Percentiles rank a stretch among this genome's conserved stretches.
Evolutionary conservation across 352 stramenopile species (phyloP).

Genomic region (Globisporangium emineosum): DNA sequence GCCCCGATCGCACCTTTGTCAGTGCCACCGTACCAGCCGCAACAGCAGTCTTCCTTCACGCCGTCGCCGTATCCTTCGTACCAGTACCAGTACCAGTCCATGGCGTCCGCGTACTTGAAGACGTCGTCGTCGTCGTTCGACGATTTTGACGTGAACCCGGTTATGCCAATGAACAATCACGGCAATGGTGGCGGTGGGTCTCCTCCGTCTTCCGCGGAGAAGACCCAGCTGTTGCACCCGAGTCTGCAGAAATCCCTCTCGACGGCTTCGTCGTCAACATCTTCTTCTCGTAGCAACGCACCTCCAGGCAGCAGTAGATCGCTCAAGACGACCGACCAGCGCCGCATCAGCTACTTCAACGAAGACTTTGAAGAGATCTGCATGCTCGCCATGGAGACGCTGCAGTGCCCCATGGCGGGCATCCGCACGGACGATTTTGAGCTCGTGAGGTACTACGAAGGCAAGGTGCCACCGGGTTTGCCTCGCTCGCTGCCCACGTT

Average conservation of each 20-base stretch:
- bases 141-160: slow-evolving; percentile 43
- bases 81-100: slow-evolving; percentile 9
- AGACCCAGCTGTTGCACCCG: slow-evolving; percentile 17
- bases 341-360: slow-evolving; percentile 85
- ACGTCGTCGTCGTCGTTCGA: slow-evolving; percentile 39
- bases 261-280: slow-evolving; percentile 32
- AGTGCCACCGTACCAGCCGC: slow-evolving; percentile 1
- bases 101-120: slow-evolving; percentile 21
- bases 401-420: slow-evolving; percentile 82
- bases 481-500: slow-evolving; percentile 83
- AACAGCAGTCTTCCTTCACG: not conserved
- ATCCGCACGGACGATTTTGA: slow-evolving; percentile 88
- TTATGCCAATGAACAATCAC: slow-evolving; percentile 3
- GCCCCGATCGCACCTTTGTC: slow-evolving; percentile 10
- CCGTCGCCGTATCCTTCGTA: not conserved
- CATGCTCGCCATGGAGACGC: slow-evolving; percentile 83
- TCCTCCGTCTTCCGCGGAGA: slow-evolving; percentile 7
- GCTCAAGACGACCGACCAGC: slow-evolving; percentile 20
- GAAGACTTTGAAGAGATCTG: slow-evolving; percentile 89
- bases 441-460: slow-evolving; percentile 78
- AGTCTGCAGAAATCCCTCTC: slow-evolving; percentile 19
- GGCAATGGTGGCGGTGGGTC: not conserved
- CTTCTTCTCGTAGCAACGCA: slow-evolving; percentile 1
- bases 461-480: slow-evolving; percentile 44
- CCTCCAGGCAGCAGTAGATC: slow-evolving; percentile 30